These are phyloP conservation scores for Calonectria fujianensis DNA, from an alignment of 2,329 filamentous ascomycete species.

Conservation along the genomic window DNA sequence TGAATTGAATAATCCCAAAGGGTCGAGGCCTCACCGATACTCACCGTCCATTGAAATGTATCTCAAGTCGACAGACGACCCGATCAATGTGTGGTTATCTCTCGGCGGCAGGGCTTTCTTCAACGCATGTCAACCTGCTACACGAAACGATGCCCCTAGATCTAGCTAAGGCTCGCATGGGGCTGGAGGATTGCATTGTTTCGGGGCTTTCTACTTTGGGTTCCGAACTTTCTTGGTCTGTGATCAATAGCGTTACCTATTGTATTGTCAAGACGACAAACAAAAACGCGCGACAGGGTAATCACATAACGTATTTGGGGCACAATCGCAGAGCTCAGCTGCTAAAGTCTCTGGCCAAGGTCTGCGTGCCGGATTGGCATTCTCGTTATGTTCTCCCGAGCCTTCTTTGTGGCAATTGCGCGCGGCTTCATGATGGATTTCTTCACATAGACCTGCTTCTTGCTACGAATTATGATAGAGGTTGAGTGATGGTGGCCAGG, in stretches of 20 bases:
- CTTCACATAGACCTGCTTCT: neutral
- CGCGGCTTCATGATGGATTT: neutral
- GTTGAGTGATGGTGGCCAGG: neutral
- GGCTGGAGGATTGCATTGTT: too few species aligned
- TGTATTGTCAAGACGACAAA: neutral
- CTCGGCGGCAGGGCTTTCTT: neutral
- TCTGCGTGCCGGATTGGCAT: neutral
- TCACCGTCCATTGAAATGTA: slow-evolving; percentile 11
- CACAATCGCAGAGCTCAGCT: too few species aligned
- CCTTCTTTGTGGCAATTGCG: neutral
- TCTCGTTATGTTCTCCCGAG: neutral
- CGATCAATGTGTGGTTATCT: slow-evolving; percentile 1
- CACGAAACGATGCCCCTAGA: neutral
- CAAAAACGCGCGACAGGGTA: neutral
- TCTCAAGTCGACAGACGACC: neutral
- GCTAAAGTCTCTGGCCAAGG: neutral
- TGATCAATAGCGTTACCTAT: neutral
- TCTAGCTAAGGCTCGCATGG: neutral
- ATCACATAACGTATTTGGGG: neutral
- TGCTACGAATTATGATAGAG: neutral
- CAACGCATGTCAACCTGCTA: neutral
- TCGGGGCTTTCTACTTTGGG: neutral
- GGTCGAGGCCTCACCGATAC: neutral
- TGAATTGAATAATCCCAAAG: neutral
- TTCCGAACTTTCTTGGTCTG: neutral